A percentile compares a stretch with the other conserved stretches of the same genome.
Conservation (phyloP, 441 rosid species). For the Rhodomyrtus psidioides region DNA sequence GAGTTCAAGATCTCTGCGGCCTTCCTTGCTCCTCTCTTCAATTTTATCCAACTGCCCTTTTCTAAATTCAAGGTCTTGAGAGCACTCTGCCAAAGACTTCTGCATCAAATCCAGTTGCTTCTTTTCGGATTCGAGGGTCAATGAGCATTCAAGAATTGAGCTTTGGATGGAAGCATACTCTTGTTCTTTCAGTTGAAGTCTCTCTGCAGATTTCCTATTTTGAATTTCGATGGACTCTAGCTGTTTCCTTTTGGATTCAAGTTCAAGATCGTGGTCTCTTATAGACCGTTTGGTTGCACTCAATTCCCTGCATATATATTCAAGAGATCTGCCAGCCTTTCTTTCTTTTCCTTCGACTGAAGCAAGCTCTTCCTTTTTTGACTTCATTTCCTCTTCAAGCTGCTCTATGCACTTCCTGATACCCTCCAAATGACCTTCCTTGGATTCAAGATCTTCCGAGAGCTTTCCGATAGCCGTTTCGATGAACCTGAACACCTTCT, state of each 20-base stretch:
- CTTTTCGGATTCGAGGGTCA: constrained; percentile 14
- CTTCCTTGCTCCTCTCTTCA: constrained; percentile 8
- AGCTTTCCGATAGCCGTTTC: not conserved
- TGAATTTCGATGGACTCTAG: constrained; percentile 16
- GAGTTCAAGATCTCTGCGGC: constrained; percentile 10
- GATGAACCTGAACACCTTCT: constrained; percentile 12
- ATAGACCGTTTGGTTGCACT: constrained; percentile 9
- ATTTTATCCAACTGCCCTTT: constrained; percentile 16
- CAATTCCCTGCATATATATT: constrained; percentile 19
- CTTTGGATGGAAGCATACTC: constrained; percentile 11
- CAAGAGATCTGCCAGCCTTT: not conserved
- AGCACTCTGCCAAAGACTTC: constrained; percentile 18
- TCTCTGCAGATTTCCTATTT: constrained; percentile 6
- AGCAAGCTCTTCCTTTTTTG: constrained; percentile 12
- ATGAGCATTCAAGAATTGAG: constrained; percentile 9
- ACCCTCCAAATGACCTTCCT: constrained; percentile 14
- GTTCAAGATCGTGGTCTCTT: constrained; percentile 8
- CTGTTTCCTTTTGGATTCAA: constrained; percentile 13
- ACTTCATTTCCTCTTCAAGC: not conserved
- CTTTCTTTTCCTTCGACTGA: constrained; percentile 2
- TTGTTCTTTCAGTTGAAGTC: constrained; percentile 21
- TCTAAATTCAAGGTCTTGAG: constrained; percentile 14
- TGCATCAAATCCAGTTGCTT: constrained; percentile 12
- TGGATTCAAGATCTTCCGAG: constrained; percentile 4
- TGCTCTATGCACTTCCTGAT: not conserved